Conservation (phyloP, 352 stramenopile species). For the Phytophthora sp. region DNA sequence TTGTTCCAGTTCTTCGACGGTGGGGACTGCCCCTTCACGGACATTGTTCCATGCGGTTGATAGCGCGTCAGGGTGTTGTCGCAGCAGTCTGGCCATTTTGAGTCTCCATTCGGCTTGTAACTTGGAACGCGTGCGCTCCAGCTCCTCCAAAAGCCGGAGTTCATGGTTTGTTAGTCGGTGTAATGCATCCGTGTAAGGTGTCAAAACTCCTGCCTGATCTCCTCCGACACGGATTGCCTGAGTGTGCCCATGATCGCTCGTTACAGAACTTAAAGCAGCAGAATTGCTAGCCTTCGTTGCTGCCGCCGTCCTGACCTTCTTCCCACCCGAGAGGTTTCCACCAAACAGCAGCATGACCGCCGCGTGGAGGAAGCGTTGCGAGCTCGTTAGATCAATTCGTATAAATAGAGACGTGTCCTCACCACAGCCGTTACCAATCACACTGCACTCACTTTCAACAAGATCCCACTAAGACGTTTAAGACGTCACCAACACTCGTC, state of each 20-base stretch:
- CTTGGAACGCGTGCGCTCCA: constrained; percentile 74
- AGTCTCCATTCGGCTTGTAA: constrained; percentile 73
- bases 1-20: constrained; percentile 49
- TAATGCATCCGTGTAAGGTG: constrained; percentile 67
- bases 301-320: constrained; percentile 23
- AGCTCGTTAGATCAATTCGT: background rate
- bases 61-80: constrained; percentile 43
- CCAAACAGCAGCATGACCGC: constrained; percentile 71
- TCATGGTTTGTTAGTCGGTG: constrained; percentile 82
- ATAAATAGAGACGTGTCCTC: constrained; percentile 21
- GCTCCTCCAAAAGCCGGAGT: constrained; percentile 72
- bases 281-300: constrained; percentile 11
- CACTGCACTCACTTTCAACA: constrained; percentile 4
- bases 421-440: constrained; percentile 12
- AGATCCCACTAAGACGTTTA: too few relatives aligned
- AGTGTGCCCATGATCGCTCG: background rate
- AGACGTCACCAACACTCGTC: constrained; percentile 27
- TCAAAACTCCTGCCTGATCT: constrained; percentile 24
- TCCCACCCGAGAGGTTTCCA: constrained; percentile 53
- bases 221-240: constrained; percentile 1
- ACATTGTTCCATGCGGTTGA: constrained; percentile 25
- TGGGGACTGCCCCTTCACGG: constrained; percentile 21
- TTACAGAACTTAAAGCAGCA: too few relatives aligned
- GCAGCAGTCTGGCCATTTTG: constrained; percentile 63
- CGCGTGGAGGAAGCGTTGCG: background rate